These are phyloP conservation scores for Stemphylium beticola DNA, from an alignment of 2,329 filamentous ascomycete genomes.

Conservation along the genomic window DNA sequence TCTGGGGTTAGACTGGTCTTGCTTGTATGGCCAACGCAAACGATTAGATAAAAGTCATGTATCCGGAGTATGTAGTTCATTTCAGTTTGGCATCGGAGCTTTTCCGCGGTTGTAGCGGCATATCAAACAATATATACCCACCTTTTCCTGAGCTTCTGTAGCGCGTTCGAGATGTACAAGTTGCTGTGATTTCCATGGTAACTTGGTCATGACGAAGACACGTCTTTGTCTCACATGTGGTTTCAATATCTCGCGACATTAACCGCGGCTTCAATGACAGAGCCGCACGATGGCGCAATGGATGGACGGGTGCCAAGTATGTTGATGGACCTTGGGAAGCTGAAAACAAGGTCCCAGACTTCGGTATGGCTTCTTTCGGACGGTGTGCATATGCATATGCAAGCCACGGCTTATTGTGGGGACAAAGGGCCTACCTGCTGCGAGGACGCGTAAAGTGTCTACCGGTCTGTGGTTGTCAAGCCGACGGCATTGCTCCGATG, in stretches of 20 bases:
- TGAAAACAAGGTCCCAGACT: neutral
- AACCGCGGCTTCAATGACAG: neutral
- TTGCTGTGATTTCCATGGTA: neutral
- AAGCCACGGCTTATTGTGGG: slow-evolving; percentile 9
- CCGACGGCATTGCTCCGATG: slow-evolving; percentile 1
- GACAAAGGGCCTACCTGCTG: slow-evolving; percentile 5
- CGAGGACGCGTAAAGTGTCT: slow-evolving; percentile 14
- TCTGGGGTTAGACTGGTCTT: slow-evolving; percentile 45
- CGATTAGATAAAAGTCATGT: neutral
- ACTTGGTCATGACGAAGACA: neutral
- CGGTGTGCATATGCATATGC: slow-evolving; percentile 7
- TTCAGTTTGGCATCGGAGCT: slow-evolving; percentile 9
- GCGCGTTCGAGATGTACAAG: neutral
- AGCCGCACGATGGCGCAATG: slow-evolving; percentile 7
- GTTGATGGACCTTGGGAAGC: neutral
- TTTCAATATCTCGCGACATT: neutral
- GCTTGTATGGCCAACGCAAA: neutral
- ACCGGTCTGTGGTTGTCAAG: neutral
- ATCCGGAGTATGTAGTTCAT: neutral
- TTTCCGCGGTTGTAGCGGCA: slow-evolving; percentile 7
- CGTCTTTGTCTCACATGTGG: neutral
- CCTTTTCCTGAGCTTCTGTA: slow-evolving; percentile 9
- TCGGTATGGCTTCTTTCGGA: neutral
- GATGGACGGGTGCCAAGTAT: neutral
- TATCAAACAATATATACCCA: slow-evolving; percentile 18